Percentiles rank a stretch among this genome's conserved stretches.
phyloP scores from a whole-genome alignment of 768 basidiomycete genomes.

The Leccinum longicurvipes region DNA sequence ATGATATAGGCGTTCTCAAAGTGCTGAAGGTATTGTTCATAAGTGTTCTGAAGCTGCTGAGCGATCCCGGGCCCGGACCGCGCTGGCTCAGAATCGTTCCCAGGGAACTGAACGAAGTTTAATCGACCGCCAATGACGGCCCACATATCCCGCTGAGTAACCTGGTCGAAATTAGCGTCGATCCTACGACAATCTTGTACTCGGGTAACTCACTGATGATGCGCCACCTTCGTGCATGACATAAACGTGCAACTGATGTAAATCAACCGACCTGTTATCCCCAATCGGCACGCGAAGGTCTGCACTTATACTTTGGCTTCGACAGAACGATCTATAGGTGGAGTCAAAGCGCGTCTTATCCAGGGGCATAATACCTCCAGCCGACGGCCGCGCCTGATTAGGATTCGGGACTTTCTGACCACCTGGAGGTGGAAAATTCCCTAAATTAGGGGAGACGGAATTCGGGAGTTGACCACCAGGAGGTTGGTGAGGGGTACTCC shows the following conservation, averaged over 20 bases:
- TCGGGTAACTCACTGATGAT: constrained; percentile 37
- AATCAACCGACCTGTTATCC: constrained; percentile 56
- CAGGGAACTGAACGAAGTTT: constrained; percentile 64
- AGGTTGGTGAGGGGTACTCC: constrained; percentile 38
- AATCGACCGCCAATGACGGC: constrained; percentile 63
- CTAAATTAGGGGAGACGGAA: constrained; percentile 34
- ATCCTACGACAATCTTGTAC: background rate
- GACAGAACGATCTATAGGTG: constrained; percentile 48
- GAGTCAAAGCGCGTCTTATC: constrained; percentile 52
- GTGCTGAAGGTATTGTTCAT: constrained; percentile 51
- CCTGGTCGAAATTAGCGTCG: constrained; percentile 35
- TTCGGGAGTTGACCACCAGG: constrained; percentile 27
- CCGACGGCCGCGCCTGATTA: constrained; percentile 15
- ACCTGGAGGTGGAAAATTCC: constrained; percentile 20
- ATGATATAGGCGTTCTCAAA: constrained; percentile 57
- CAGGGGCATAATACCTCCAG: constrained; percentile 33
- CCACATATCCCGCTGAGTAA: constrained; percentile 58
- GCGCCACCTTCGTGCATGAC: constrained; percentile 60
- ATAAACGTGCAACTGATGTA: constrained; percentile 53
- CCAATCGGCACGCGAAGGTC: constrained; percentile 43
- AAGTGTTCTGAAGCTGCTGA: constrained; percentile 55
- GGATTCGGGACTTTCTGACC: constrained; percentile 23
- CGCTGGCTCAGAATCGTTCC: constrained; percentile 54
- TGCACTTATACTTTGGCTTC: constrained; percentile 38
- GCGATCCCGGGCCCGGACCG: constrained; percentile 62